Evolutionary conservation across 1,284 basidiomycete species (phyloP), one percentile per base, ranked within the genome.

Genomic region (Apiotrichum laibachii): DNA sequence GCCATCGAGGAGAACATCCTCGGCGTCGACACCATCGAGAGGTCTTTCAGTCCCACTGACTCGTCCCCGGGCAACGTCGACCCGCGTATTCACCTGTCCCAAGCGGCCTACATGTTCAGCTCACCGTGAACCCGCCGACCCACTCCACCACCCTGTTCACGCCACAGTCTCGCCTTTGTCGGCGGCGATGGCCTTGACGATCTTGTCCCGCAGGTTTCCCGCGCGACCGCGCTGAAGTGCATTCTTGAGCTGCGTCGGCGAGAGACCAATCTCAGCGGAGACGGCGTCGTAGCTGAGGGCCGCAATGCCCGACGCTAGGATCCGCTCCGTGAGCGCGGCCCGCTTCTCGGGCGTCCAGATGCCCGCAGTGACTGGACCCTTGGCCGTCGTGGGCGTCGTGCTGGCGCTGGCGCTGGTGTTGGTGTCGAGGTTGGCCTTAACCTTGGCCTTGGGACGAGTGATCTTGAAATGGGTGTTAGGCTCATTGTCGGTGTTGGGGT

Each of bases 121-220:
- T 37, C 9, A 40, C 39, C 5, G 9, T 15, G 13, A 11, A 5
- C 18, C 15, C 7, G 18, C 15, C 39, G 13, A 11, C 13, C 18
- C 39, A 10, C 39, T 5, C 18, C 13, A 5, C 15, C 39, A 5
- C 18, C 39, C 9, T 16, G 39, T 11, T 43, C 3, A 19, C 16
- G 12, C 39, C 39, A 37, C 18, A 40, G 8, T 16, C 19, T 21
- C 19, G 9, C 10, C 43, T 2, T n/a, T 10, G 16, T 16, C 8
- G 19, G 18, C 43, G 19, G 5, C 19, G 19, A 21, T 19, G 19
- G 18, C n/a, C 43, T 44, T 44, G 19, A 57, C 21, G 45, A 44
- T 42, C 59, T 67, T 68, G 53, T 68, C 67, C 40, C 69, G 61
- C 10, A 72, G 43, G 47, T 68, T 68, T 0, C 67, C 64, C 57